phyloP scores from a whole-genome alignment of 768 basidiomycete genomes.

The Tephrocybe sp. region DNA sequence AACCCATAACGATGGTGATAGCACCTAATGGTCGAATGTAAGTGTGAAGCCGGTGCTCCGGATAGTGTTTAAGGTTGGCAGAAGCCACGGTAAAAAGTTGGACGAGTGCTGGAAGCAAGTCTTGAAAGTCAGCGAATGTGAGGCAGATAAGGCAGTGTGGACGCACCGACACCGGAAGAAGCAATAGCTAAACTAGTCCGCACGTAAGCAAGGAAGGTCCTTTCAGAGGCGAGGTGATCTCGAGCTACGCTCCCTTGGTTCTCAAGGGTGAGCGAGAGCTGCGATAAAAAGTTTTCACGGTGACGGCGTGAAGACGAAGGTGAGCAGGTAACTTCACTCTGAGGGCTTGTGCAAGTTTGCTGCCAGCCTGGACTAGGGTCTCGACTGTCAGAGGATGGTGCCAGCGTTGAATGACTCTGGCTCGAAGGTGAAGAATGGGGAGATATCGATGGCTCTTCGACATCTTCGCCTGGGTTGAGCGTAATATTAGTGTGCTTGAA shows the following conservation, averaged over 20 bases:
- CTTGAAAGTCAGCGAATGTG: neutral
- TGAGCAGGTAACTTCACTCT: neutral
- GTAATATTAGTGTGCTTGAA: constrained; percentile 3
- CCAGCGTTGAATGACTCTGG: constrained; percentile 3
- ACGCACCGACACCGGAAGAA: constrained; percentile 44
- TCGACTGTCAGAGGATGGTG: neutral
- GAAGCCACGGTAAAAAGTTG: constrained; percentile 22
- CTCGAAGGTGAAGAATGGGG: neutral
- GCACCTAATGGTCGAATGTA: constrained; percentile 23
- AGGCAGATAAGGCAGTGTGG: neutral
- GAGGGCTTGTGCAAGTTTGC: constrained; percentile 3
- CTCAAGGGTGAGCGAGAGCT: constrained; percentile 30
- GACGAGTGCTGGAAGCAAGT: constrained; percentile 16
- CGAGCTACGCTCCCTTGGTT: constrained; percentile 52
- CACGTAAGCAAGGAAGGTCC: constrained; percentile 54
- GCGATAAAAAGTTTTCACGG: neutral
- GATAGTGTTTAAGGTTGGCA: constrained; percentile 8
- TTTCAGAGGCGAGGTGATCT: constrained; percentile 52
- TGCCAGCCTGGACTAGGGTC: neutral
- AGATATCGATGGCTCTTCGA: neutral
- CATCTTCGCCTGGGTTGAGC: neutral
- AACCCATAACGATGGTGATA: constrained; percentile 18
- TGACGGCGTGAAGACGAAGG: neutral
- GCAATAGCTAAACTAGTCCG: constrained; percentile 50
- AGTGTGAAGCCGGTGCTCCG: constrained; percentile 19